These are phyloP conservation scores for Candida golubevii DNA, from an alignment of 805 yeast species.

Conservation along the genomic window DNA sequence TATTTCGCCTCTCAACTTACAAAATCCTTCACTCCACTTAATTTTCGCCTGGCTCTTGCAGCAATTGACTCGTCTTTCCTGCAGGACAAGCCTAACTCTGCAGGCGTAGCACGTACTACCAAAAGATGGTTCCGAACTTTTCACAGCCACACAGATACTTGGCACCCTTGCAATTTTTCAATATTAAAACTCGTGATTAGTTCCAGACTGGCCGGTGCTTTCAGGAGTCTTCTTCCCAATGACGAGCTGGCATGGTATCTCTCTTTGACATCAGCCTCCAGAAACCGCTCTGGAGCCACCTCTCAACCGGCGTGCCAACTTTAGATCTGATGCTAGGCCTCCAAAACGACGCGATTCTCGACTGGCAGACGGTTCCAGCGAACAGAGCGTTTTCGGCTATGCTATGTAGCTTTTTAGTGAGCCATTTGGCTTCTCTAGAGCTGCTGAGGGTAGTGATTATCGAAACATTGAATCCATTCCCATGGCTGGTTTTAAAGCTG, in stretches of 20 bases:
- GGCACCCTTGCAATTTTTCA: no score
- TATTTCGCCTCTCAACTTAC: no score
- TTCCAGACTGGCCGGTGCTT: no score
- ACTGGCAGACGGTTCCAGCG: conserved; percentile 36
- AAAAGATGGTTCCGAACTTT: no score
- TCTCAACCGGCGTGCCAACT: conserved; percentile 26
- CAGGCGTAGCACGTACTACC: no score
- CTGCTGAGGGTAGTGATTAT: conserved; percentile 24
- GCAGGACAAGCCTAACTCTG: no score
- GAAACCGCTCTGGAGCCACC: conserved; percentile 22
- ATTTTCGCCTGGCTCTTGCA: no score
- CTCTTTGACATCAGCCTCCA: conserved; percentile 28
- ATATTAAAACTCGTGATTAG: no score
- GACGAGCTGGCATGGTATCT: conserved; percentile 24
- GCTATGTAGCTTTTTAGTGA: conserved; percentile 21
- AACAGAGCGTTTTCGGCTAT: conserved; percentile 20
- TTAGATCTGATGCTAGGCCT: conserved; percentile 25
- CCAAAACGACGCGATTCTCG: conserved; percentile 26
- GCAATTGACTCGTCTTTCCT: no score
- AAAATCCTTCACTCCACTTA: no score
- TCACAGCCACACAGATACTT: no score
- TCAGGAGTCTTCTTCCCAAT: neutral
- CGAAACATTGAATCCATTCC: conserved; percentile 30
- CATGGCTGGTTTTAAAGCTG: conserved; percentile 20
- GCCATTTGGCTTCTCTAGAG: conserved; percentile 22